A percentile compares a stretch with the other conserved stretches of the same genome.
Conservation (phyloP, 495 filamentous ascomycete genomes). For the Cudoniella acicularis region DNA sequence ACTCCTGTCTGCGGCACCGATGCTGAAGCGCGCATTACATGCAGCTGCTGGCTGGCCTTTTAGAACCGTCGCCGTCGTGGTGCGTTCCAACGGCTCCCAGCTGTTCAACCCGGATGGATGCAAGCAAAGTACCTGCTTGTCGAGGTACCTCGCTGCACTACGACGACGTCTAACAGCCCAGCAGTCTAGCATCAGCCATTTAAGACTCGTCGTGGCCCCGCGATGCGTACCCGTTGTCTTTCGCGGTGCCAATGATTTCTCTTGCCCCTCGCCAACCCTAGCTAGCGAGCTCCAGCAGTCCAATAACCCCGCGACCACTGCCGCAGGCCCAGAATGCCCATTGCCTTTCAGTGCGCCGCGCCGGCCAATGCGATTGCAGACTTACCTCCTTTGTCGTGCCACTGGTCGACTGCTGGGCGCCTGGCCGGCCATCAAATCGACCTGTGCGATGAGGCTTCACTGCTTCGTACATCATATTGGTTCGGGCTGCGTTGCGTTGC, state of each 20-base stretch:
- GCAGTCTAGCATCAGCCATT: too few species aligned
- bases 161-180: too few species aligned
- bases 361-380: background rate
- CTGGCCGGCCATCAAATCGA: background rate
- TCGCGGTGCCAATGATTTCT: too few species aligned
- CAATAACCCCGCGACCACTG: background rate
- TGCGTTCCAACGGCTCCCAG: background rate
- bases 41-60: background rate
- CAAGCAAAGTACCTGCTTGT: background rate
- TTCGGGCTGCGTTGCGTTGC: background rate
- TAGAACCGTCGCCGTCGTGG: background rate
- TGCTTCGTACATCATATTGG: too few species aligned
- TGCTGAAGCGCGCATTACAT: background rate
- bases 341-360: too few species aligned
- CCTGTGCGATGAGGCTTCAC: background rate
- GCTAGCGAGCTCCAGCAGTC: too few species aligned
- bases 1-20: background rate
- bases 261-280: too few species aligned
- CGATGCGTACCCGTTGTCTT: too few species aligned
- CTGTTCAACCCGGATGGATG: too few species aligned
- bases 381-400: background rate
- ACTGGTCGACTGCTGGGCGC: background rate
- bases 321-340: background rate
- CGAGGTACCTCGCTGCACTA: too few species aligned
- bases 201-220: too few species aligned